Evolutionary conservation across 2,329 filamentous ascomycete species (phyloP).

Genomic region (Sarocladium oryzae): DNA sequence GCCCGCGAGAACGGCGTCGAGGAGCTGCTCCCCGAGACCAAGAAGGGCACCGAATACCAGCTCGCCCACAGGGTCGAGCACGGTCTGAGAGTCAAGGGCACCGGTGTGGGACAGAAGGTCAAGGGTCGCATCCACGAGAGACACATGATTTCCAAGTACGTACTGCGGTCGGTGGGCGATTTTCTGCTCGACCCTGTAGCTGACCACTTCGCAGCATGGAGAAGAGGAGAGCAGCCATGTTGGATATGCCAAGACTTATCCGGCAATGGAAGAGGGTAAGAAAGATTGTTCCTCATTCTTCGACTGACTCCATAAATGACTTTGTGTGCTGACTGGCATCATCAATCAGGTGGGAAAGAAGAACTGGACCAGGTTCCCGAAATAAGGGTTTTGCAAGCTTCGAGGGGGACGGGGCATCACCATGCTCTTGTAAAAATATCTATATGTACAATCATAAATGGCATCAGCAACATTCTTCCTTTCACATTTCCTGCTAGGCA

Average conservation of each 20-base stretch:
- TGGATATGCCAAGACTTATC: constrained; percentile 90
- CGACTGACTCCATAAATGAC: no score
- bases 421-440: not conserved
- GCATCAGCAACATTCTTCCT: not conserved
- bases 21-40: constrained; percentile 68
- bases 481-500: no score
- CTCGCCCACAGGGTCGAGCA: constrained; percentile 68
- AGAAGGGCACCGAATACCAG: constrained; percentile 67
- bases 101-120: constrained; percentile 83
- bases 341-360: constrained; percentile 43
- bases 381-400: constrained; percentile 29
- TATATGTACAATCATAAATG: constrained; percentile 5
- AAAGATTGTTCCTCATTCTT: no score
- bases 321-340: no score
- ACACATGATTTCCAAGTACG: constrained; percentile 67
- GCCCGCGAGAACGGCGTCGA: constrained; percentile 73
- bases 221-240: constrained; percentile 83
- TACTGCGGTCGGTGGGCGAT: constrained; percentile 15
- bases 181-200: constrained; percentile 12
- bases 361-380: constrained; percentile 53
- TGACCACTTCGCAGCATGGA: constrained; percentile 59
- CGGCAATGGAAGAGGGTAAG: constrained; percentile 87
- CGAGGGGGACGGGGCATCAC: not conserved
- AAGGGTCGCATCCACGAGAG: constrained; percentile 96
- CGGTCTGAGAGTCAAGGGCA: constrained; percentile 82